Evolutionary conservation across 2,329 filamentous ascomycete genomes (phyloP), one percentile per base, ranked within the genome.

Genomic region (Parafenestella ontariensis): DNA sequence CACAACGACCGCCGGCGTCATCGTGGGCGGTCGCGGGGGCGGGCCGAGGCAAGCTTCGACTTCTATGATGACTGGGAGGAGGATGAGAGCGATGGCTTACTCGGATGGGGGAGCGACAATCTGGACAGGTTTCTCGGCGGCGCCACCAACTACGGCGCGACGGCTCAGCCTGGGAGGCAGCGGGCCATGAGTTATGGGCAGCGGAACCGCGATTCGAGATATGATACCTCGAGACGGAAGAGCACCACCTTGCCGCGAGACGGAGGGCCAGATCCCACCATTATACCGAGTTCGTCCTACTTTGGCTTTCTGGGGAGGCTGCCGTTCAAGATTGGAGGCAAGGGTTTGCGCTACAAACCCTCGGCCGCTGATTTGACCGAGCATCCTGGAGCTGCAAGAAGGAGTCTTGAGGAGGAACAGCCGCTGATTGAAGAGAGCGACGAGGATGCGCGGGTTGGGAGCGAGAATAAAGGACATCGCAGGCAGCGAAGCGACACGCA

Each of bases 11-110:
- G 90, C 54, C 87, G 90, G 26, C 86, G 91, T 52, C 87, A 92
- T 66, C 85, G 89, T 31, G 77, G 77, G 17, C 77, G 82, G 20
- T 76, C 78, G 51, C 74, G 80, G 56, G 86, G 85, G 2, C 77
- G 87, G 46, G 90, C 92, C 24, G 93, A 97, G 76, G 86, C 90
- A 67, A 93, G 86, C 69, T 98, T 98, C 73, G 94, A 97, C 75
- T 98, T 98, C 74, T 98, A 98, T 79, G 94, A 97, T 76, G 94
- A 97, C 76, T 98, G 94, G 94, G 92, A 96, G 57, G 83, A 86
- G 49, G 84, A 87, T 26, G 83, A 85, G 46, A 81, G 80, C 29
- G 83, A 87, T 34, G 84, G 87, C 0, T 75, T 94, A 43, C 78
- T 93, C 47, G 88, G 86, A 41, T 96, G 92, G 90, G 88, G 89